Base-by-base conservation (phyloP, 352 stramenopile species). In the Pythium myriotylum region DNA sequence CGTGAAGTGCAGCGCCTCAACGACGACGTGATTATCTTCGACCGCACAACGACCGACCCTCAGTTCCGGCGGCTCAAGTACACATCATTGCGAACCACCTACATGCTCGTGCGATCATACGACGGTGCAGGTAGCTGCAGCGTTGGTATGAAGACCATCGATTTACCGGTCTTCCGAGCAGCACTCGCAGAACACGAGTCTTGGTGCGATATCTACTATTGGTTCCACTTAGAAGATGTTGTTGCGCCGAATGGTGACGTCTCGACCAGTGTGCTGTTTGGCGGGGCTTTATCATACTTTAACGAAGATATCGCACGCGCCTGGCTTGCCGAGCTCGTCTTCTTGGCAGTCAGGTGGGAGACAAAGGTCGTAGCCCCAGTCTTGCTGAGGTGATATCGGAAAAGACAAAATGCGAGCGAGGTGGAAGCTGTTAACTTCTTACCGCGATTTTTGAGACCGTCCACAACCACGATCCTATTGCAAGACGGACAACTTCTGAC, bases 181-280 rank as follows among this genome's bases (percentile, higher is more conserved):
- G 42, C 75, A 48, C 60, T 89, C 40, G 57, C 55, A 1, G 52
- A 70, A 17, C 59, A 81, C 43, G 76, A 89, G 55, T 37, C 68
- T 26, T 89, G 77, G 77, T 84, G 73, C 65, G 73, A 89, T 46
- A 77, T 87, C 48, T 86, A 86, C 61, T 89, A 89, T 58, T 89
- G 76, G 75, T 76, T 84, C 62, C 70, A 76, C 46, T 81, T 82
- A 46, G 53, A 72, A 13, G 60, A 68, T 2, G 32, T 23, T 16
- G 67, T 40, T 23, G 55, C 27, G 41, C 14, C 6, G 2, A 51
- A 42, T 7, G 57, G 63, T 4, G 54, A 51, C 20, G 10, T 22
- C 9, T 32, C 27, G 13, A 66, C 58, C 0, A 32, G 52, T 16
- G 52, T 62, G 17, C 68, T 84, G 59, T 84, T 89, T 49, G 79